A percentile compares a stretch with the other conserved stretches of the same genome.
Conservation (phyloP, 2,329 filamentous ascomycete genomes). For the Pyrenochaeta sp. region DNA sequence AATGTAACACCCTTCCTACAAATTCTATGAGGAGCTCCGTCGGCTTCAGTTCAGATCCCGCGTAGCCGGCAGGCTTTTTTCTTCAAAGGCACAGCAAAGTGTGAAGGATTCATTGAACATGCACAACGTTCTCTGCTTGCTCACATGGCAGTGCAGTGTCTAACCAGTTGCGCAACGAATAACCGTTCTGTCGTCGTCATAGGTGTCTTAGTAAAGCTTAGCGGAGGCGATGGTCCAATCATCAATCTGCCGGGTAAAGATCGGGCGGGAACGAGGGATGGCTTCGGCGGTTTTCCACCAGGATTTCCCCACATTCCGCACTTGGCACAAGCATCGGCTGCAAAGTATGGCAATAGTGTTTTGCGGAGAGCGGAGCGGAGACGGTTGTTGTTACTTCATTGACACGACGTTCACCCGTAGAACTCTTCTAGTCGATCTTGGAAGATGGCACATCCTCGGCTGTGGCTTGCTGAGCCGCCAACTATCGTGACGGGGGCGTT, state of each 20-base stretch:
- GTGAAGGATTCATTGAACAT: not conserved
- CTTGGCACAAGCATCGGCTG: conserved; percentile 19
- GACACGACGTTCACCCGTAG: conserved; percentile 6
- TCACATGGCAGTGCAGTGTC: conserved; percentile 9
- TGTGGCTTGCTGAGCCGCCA: conserved; percentile 4
- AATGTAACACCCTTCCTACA: too few relatives aligned
- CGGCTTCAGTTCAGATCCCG: not conserved
- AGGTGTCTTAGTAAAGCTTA: not conserved
- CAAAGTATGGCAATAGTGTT: conserved; percentile 1
- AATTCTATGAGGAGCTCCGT: too few relatives aligned
- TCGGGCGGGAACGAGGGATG: conserved; percentile 5
- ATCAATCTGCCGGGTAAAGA: conserved; percentile 12
- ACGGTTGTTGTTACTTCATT: not conserved
- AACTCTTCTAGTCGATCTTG: conserved; percentile 8
- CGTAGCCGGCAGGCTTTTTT: not conserved
- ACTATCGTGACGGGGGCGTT: conserved; percentile 3
- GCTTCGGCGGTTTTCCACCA: conserved; percentile 9
- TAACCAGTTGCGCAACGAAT: not conserved
- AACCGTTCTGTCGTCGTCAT: not conserved
- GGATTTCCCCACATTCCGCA: conserved; percentile 20
- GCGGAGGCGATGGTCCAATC: conserved; percentile 7
- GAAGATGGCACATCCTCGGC: conserved; percentile 9
- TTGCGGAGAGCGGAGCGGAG: not conserved
- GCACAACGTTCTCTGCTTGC: not conserved
- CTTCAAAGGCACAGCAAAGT: too few relatives aligned